Conservation (phyloP, 2,329 filamentous ascomycete genomes). For the Trichoderma afroharzianum region DNA sequence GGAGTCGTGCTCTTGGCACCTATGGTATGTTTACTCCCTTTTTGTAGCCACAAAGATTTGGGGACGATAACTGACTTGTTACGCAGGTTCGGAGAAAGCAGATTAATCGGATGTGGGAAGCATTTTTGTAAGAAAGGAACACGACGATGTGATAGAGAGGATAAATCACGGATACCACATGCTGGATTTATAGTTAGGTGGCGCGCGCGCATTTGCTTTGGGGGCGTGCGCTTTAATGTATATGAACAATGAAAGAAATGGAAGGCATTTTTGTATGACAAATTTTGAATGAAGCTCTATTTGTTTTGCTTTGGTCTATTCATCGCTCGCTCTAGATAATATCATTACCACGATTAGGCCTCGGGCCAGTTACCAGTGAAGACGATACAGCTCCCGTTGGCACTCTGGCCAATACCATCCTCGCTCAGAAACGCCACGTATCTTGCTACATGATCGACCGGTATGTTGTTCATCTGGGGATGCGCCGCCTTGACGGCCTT, state of each 20-base stretch:
- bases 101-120: slow-evolving; percentile 62
- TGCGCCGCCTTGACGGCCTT: slow-evolving; percentile 24
- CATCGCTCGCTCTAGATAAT: neutral
- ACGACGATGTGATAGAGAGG: slow-evolving; percentile 17
- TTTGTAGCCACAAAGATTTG: neutral
- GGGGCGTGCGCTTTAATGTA: slow-evolving; percentile 3
- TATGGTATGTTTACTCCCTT: slow-evolving; percentile 60
- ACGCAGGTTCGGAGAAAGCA: slow-evolving; percentile 59
- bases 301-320: neutral
- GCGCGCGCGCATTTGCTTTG: neutral
- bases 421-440: slow-evolving; percentile 35
- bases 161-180: slow-evolving; percentile 10
- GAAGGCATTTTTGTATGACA: neutral
- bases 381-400: slow-evolving; percentile 35
- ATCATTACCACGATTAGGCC: slow-evolving; percentile 21
- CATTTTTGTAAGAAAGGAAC: slow-evolving; percentile 28
- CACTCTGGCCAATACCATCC: slow-evolving; percentile 28
- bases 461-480: slow-evolving; percentile 31
- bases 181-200: slow-evolving; percentile 3
- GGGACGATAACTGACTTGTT: slow-evolving; percentile 30
- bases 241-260: slow-evolving; percentile 10
- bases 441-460: slow-evolving; percentile 37
- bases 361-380: slow-evolving; percentile 38
- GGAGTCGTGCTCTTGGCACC: slow-evolving; percentile 78
- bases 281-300: neutral